Percentiles rank a stretch among this genome's conserved stretches.
These are phyloP conservation scores for Rasamsonia emersonii DNA, from an alignment of 2,329 filamentous ascomycete species.

Conservation along the genomic window DNA sequence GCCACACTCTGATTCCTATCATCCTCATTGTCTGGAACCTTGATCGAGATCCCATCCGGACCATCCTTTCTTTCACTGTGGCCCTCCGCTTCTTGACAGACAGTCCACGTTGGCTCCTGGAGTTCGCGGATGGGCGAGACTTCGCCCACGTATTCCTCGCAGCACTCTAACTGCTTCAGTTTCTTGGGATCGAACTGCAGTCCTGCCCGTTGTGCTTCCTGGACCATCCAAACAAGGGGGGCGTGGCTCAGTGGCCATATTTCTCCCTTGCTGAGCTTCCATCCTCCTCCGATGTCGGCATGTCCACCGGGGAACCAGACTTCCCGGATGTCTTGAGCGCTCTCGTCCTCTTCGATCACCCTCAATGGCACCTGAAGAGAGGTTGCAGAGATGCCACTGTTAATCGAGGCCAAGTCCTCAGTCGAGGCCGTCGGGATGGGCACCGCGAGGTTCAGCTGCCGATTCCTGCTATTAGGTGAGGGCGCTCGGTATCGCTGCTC, in stretches of 20 bases:
- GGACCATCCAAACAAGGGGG: slow-evolving; percentile 63
- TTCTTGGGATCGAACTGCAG: slow-evolving; percentile 62
- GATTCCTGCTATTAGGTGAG: slow-evolving; percentile 11
- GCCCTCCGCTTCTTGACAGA: slow-evolving; percentile 4
- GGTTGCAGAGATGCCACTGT: slow-evolving; percentile 20
- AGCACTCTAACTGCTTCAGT: slow-evolving; percentile 57
- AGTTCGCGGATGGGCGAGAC: slow-evolving; percentile 24
- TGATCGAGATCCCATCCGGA: slow-evolving; percentile 5
- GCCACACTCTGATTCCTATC: slow-evolving; percentile 19
- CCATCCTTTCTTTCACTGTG: slow-evolving; percentile 5
- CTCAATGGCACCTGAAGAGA: slow-evolving; percentile 21
- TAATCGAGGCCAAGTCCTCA: slow-evolving; percentile 23
- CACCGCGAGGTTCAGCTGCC: slow-evolving; percentile 17
- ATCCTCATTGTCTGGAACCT: slow-evolving; percentile 7
- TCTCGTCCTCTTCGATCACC: slow-evolving; percentile 22
- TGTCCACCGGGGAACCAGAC: slow-evolving; percentile 69
- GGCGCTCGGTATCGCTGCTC: slow-evolving; percentile 21
- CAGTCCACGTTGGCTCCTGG: slow-evolving; percentile 9
- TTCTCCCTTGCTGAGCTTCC: slow-evolving; percentile 52
- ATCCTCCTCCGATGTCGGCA: slow-evolving; percentile 70
- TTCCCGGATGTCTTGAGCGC: slow-evolving; percentile 65
- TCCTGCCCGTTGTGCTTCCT: slow-evolving; percentile 56
- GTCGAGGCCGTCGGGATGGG: slow-evolving; percentile 18
- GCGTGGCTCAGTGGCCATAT: slow-evolving; percentile 54
- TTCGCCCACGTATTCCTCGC: slow-evolving; percentile 34